These are phyloP conservation scores for Artomyces pyxidatus DNA, from an alignment of 768 basidiomycete genomes.

Conservation along the genomic window DNA sequence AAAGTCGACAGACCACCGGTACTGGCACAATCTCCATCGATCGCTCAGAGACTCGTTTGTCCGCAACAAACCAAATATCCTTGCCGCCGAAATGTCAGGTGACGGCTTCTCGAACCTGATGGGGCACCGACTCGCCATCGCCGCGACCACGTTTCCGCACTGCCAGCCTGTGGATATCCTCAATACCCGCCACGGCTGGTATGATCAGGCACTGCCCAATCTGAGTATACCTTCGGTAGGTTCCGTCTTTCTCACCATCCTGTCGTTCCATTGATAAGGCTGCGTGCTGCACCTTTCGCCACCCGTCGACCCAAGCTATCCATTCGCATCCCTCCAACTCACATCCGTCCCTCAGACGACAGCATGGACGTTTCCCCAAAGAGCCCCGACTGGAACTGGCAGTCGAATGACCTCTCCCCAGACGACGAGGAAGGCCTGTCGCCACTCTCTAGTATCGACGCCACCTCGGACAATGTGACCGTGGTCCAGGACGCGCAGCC, in stretches of 20 bases:
- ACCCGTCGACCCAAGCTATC: no score
- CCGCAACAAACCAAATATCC: conserved; percentile 7
- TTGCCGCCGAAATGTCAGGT: conserved; percentile 32
- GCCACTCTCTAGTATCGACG: no score
- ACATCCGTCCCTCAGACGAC: no score
- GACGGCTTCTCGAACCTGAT: conserved; percentile 20
- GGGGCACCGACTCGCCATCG: conserved; percentile 31
- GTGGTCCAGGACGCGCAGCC: no score
- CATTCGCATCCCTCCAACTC: no score
- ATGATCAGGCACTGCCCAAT: conserved; percentile 31
- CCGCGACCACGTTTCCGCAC: conserved; percentile 38
- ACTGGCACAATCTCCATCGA: conserved; percentile 31
- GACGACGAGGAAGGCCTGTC: no score
- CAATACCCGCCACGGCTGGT: conserved; percentile 48
- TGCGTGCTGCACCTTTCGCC: no score
- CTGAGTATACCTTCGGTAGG: neutral
- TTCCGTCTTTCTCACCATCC: neutral
- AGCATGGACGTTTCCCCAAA: no score
- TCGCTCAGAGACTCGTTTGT: conserved; percentile 15
- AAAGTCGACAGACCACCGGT: conserved; percentile 6
- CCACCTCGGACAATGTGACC: no score
- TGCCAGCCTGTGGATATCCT: conserved; percentile 39
- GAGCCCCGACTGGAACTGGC: no score
- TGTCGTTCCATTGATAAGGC: neutral
- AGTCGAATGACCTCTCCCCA: no score